Percentiles rank a stretch among this genome's conserved stretches.
Conservation (phyloP, 2,329 filamentous ascomycete genomes). For the Cytospora mali region DNA sequence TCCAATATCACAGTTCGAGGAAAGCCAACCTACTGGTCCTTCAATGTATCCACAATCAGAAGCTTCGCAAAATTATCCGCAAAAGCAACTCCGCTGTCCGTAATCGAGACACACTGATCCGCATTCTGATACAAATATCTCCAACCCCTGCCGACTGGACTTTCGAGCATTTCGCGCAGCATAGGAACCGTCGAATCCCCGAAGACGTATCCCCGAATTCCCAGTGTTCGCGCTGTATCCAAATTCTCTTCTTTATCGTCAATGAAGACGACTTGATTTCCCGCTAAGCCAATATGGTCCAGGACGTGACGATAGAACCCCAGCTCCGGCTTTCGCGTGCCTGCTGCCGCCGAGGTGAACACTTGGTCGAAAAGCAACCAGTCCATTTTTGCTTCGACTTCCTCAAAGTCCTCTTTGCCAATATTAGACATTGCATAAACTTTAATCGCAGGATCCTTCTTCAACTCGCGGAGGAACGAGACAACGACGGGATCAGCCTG, state of each 20-base stretch:
- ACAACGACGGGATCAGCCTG: constrained; percentile 33
- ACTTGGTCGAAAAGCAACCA: constrained; percentile 40
- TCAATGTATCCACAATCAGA: neutral
- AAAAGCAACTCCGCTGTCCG: neutral
- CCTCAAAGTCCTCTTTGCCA: constrained; percentile 34
- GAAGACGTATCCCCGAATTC: constrained; percentile 32
- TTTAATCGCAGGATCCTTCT: constrained; percentile 23
- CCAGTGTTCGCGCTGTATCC: constrained; percentile 29
- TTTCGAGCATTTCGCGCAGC: neutral
- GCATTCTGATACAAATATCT: constrained; percentile 1
- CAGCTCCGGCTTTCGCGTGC: constrained; percentile 40
- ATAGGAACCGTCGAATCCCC: constrained; percentile 19
- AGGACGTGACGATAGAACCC: constrained; percentile 39
- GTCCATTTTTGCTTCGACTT: constrained; percentile 33
- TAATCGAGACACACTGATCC: neutral
- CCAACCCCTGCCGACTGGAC: neutral
- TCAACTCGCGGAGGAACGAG: constrained; percentile 31
- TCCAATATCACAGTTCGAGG: neutral
- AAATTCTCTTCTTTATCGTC: constrained; percentile 9
- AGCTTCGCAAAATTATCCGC: constrained; percentile 1
- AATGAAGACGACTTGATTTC: neutral
- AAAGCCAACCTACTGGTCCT: neutral
- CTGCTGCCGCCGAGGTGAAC: constrained; percentile 38
- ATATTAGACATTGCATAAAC: constrained; percentile 40
- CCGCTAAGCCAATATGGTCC: constrained; percentile 24